Base-by-base conservation (phyloP, 2,329 filamentous ascomycete species). In the Rosellinia necatrix region DNA sequence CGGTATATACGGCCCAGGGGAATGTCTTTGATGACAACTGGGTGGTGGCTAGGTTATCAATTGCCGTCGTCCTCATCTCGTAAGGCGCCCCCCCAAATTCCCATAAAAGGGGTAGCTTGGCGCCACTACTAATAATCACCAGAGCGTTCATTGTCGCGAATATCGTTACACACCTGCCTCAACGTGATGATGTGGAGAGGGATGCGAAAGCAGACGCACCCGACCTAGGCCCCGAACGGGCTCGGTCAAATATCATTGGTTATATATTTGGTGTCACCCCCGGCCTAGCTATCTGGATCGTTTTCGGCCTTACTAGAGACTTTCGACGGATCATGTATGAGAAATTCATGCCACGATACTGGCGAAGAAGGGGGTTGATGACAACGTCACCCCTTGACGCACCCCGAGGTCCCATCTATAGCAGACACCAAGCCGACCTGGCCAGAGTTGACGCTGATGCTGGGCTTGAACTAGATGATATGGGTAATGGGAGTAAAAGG, bases 231-330 rank as follows among this genome's bases (percentile, higher is more conserved):
- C 30, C 60, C 22, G 59, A 44, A 15, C 52, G 58, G 38, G 65
- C 65, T 3, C 60, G 59, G 43, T 62, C 57, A 3, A 66, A 62
- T 29, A 67, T 67, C 38, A 54, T 60, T 9, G 65, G 65, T 3
- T 67, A 67, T 40, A 66, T 63, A 2, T 63, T 50, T 19, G 65
- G 65, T 12, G 64, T 67, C 2, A 65, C 65, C 13, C 65, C 65
- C 2, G 64, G 64, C 2, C 49, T 67, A 19, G 64, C 64, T 4
- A 65, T 67, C 6, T 63, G 52, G 46, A 55, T 67, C 17, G 63
- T 67, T 3, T 67, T 67, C 38, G 65, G 65, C 13, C 60, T 66
- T 17, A 64, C 64, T 4, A 49, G 54, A 35, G 49, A 57, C 15
- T 66, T 65, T 30, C 59, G 65, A 3, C 49, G 60, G 17, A 65